A percentile compares a stretch with the other conserved stretches of the same genome.
These are phyloP conservation scores for Cyclotella sp. DNA, from an alignment of 108 stramenopile species.

Conservation along the genomic window DNA sequence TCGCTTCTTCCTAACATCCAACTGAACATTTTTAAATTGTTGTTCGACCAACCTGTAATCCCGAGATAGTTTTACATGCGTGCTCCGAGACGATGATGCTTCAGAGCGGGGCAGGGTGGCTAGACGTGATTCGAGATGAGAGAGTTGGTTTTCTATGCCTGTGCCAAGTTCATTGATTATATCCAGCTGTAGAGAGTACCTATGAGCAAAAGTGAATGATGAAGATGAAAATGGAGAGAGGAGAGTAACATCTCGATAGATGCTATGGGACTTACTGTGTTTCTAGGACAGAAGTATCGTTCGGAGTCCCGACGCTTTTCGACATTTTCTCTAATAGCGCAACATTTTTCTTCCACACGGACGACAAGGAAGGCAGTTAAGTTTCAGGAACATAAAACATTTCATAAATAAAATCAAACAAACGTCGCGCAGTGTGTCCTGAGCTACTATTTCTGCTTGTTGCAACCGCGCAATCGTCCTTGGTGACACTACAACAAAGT, in stretches of 20 bases:
- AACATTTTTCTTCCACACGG: constrained; percentile 66
- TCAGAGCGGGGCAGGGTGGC: constrained; percentile 35
- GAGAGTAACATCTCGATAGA: background rate
- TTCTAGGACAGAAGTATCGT: constrained; percentile 60
- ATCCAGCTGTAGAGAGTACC: constrained; percentile 78
- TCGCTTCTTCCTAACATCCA: constrained; percentile 41
- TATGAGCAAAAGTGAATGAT: constrained; percentile 15
- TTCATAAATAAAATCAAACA: background rate
- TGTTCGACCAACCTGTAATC: constrained; percentile 73
- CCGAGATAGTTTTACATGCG: constrained; percentile 71
- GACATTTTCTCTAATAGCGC: constrained; percentile 83
- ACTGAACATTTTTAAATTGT: constrained; percentile 49
- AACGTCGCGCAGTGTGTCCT: background rate
- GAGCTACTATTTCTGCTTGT: too few relatives aligned
- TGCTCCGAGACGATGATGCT: constrained; percentile 52
- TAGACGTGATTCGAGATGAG: constrained; percentile 46
- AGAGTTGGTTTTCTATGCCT: constrained; percentile 58
- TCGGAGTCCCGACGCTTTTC: constrained; percentile 48
- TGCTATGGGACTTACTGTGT: constrained; percentile 60
- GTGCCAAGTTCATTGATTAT: constrained; percentile 70
- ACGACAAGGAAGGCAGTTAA: background rate
- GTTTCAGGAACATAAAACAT: background rate
- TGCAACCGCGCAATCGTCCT: too few relatives aligned
- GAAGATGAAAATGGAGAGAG: background rate
- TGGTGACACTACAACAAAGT: too few relatives aligned